Conservation (phyloP, 345 rosid species). For the Brassica cretica region DNA sequence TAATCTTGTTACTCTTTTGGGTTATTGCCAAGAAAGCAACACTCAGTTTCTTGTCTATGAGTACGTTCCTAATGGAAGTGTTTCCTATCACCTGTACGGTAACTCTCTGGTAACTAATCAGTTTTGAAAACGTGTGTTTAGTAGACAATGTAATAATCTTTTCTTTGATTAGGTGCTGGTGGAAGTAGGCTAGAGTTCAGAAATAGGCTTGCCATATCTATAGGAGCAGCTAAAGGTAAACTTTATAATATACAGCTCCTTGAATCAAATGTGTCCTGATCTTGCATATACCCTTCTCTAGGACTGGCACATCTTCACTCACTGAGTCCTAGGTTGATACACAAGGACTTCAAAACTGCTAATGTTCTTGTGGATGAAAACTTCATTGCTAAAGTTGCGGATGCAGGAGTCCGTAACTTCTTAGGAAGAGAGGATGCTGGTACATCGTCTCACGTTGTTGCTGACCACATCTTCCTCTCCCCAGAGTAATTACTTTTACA, state of each 20-base stretch:
- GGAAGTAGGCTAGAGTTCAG: constrained; percentile 90
- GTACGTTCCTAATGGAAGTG: constrained; percentile 93
- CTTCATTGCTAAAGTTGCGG: constrained; percentile 91
- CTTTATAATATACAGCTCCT: constrained; percentile 56
- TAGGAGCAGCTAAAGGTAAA: constrained; percentile 96
- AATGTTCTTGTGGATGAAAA: constrained; percentile 93
- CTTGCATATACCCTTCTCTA: constrained; percentile 33
- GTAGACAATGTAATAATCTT: constrained; percentile 15
- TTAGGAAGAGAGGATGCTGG: constrained; percentile 78
- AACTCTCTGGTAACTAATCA: constrained; percentile 52
- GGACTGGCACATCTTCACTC: constrained; percentile 94
- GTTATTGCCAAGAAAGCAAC: constrained; percentile 86
- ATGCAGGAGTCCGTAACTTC: constrained; percentile 84
- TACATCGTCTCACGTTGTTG: constrained; percentile 65
- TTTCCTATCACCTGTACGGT: constrained; percentile 97
- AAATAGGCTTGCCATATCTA: constrained; percentile 81
- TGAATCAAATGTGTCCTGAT: background rate
- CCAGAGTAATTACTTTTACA: constrained; percentile 59
- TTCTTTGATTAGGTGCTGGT: constrained; percentile 50
- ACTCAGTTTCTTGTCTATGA: constrained; percentile 79
- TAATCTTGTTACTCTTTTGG: constrained; percentile 83
- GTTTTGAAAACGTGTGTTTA: constrained; percentile 8
- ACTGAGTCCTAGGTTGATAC: constrained; percentile 73
- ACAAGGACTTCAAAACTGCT: constrained; percentile 89
- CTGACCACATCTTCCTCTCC: constrained; percentile 82